Conservation (phyloP, 2,329 filamentous ascomycete species). For the Beauveria pseudobassiana region DNA sequence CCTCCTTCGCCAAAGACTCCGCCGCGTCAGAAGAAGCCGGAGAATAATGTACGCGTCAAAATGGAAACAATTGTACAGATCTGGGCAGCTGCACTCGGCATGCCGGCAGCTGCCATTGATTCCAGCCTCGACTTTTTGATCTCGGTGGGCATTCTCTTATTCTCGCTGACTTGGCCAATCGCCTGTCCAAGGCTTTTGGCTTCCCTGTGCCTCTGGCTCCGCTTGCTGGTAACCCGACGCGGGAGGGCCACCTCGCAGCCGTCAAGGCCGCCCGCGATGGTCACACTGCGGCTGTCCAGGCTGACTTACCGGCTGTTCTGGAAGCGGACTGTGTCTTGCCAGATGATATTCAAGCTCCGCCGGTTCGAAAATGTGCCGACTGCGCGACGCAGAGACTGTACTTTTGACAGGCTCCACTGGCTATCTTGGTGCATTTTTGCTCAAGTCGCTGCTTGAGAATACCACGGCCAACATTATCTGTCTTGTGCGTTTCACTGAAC, state of each 20-base stretch:
- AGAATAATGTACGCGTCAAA: conserved; percentile 55
- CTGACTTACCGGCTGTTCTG: conserved; percentile 63
- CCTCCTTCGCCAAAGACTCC: conserved; percentile 48
- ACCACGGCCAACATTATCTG: conserved; percentile 65
- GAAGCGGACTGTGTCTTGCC: conserved; percentile 60
- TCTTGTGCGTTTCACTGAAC: conserved; percentile 65
- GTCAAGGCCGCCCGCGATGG: conserved; percentile 65
- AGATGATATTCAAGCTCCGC: conserved; percentile 55
- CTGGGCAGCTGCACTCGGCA: conserved; percentile 64
- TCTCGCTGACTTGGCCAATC: conserved; percentile 68
- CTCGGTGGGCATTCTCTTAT: conserved; percentile 71
- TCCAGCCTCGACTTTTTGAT: conserved; percentile 74
- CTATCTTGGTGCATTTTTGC: conserved; percentile 67
- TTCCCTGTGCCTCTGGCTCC: conserved; percentile 65
- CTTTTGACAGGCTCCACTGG: conserved; percentile 70
- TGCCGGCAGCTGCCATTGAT: conserved; percentile 55
- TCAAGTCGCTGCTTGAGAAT: conserved; percentile 58
- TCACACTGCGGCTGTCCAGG: conserved; percentile 66
- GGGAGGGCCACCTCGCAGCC: conserved; percentile 64
- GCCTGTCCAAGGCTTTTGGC: conserved; percentile 61
- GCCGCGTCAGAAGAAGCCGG: conserved; percentile 31
- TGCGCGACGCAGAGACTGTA: conserved; percentile 60
- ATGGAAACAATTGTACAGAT: conserved; percentile 61
- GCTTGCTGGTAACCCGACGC: conserved; percentile 63
- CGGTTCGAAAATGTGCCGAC: conserved; percentile 44